Percentiles rank a stretch among this genome's conserved stretches.
Conservation (phyloP, 2,329 filamentous ascomycete genomes). For the Hypoxylon sp. region DNA sequence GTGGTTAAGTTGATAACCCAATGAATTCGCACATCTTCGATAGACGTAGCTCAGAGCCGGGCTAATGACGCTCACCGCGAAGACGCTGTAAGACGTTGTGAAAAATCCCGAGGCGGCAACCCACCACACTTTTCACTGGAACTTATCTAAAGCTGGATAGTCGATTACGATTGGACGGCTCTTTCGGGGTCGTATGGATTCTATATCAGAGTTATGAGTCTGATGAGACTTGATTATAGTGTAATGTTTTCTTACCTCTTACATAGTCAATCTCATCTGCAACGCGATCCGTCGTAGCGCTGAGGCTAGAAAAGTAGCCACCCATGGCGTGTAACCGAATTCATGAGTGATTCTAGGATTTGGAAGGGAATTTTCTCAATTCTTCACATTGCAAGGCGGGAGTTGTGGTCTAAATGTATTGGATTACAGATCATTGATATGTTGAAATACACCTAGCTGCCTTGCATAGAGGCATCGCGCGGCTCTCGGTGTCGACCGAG, state of each 20-base stretch:
- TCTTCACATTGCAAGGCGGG: conserved; percentile 16
- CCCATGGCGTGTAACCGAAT: conserved; percentile 34
- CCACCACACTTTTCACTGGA: conserved; percentile 49
- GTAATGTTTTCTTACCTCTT: conserved; percentile 17
- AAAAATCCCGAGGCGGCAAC: conserved; percentile 52
- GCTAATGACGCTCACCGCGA: conserved; percentile 48
- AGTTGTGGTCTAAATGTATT: conserved; percentile 13
- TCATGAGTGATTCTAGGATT: background rate
- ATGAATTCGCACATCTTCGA: conserved; percentile 31
- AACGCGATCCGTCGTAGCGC: conserved; percentile 32
- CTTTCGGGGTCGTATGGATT: conserved; percentile 46
- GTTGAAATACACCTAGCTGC: conserved; percentile 7
- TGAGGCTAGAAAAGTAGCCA: conserved; percentile 45
- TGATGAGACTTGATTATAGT: background rate
- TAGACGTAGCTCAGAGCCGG: conserved; percentile 46
- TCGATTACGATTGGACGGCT: conserved; percentile 47
- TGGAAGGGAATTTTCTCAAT: conserved; percentile 2
- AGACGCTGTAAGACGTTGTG: conserved; percentile 58
- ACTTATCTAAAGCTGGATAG: conserved; percentile 44
- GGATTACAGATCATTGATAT: background rate
- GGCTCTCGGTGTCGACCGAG: conserved; percentile 8
- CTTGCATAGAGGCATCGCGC: background rate
- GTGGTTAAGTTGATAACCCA: conserved; percentile 65
- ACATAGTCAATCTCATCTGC: conserved; percentile 48
- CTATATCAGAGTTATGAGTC: conserved; percentile 21